Evolutionary conservation across 2,329 filamentous ascomycete species (phyloP).

Genomic region (Dothistroma pini): DNA sequence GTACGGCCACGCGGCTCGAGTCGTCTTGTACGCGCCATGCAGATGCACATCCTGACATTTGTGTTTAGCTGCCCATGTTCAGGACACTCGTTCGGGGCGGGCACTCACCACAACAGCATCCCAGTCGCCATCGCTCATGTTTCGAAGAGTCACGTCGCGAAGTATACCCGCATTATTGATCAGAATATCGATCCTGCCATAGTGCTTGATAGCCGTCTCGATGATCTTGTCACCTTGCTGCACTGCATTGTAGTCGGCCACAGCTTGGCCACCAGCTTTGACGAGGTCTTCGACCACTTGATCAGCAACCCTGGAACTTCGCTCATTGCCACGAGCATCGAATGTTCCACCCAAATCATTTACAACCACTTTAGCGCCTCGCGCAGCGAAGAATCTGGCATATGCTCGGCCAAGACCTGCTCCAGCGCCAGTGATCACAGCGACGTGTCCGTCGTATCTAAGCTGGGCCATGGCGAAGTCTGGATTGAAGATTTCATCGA

Average conservation of each 20-base stretch:
- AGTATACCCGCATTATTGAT: conserved; percentile 85
- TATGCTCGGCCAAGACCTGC: conserved; percentile 78
- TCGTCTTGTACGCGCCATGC: conserved; percentile 89
- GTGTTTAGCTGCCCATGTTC: not conserved
- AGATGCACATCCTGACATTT: conserved; percentile 58
- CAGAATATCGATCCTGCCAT: conserved; percentile 89
- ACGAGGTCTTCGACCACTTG: conserved; percentile 77
- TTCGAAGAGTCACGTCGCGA: conserved; percentile 92
- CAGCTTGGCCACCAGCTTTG: conserved; percentile 83
- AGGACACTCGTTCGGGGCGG: not conserved
- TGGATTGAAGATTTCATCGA: not conserved
- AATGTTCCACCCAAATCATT: conserved; percentile 91
- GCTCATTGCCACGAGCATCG: conserved; percentile 85
- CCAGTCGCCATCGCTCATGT: conserved; percentile 95
- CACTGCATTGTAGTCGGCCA: conserved; percentile 93
- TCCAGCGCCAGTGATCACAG: conserved; percentile 79
- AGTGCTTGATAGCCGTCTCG: conserved; percentile 72
- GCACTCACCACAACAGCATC: conserved; percentile 70
- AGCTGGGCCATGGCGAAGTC: conserved; percentile 41
- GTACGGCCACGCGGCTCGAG: conserved; percentile 97
- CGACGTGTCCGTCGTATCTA: conserved; percentile 80
- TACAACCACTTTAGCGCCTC: conserved; percentile 88
- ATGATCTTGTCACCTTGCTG: conserved; percentile 92
- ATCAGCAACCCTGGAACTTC: conserved; percentile 64
- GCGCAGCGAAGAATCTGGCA: conserved; percentile 79